Base-by-base conservation (phyloP, 1,139 yeast species). In the Pichia sp. region DNA sequence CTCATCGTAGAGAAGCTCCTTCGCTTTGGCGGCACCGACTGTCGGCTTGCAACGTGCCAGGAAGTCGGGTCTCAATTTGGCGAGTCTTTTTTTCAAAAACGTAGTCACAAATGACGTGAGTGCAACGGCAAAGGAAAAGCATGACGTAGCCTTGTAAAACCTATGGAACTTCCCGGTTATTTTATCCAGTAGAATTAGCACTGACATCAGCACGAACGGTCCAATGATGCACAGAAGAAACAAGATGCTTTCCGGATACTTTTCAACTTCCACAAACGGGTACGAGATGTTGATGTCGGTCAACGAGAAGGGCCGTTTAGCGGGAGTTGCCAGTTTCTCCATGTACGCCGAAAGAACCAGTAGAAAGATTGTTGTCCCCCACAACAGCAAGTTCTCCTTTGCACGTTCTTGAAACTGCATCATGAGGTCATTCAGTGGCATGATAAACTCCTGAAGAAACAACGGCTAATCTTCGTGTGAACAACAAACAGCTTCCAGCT, bases 61-160 rank as follows among this genome's bases (percentile, higher is more conserved):
- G 64, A 87, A 85, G 67, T 88, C 95, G 0, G 95, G 95, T 62
- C 95, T 75, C 54, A 82, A 83, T 66, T 93, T 79, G 0, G 93
- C 92, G 56, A 88, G 79, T 72, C 83, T 79, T 65, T 85, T 82
- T 70, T 88, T 88, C 59, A 86, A 70, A 45, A 78, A 69, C 58
- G 80, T 81, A 0, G 84, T 80, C 40, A 72, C 58, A 5, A 76
- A 70, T n/a, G 75, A 73, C 15, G 81, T 74, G 41, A 75, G 57
- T 43, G 76, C 66, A 1, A 75, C 68, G 1, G 79, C 69, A 8
- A 78, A 58, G 2, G 70, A 56, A 53, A 76, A 72, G 1, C 82
- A 78, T 23, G 79, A 47, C 1, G 72, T 56, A 7, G 81, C 72
- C 7, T 75, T 65, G 41, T 62, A 62, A 26, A 59, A 52, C 15